Evolutionary conservation across 2,329 filamentous ascomycete genomes (phyloP), one percentile per base, ranked within the genome.

Genomic region (Colletotrichum chlorophyti): DNA sequence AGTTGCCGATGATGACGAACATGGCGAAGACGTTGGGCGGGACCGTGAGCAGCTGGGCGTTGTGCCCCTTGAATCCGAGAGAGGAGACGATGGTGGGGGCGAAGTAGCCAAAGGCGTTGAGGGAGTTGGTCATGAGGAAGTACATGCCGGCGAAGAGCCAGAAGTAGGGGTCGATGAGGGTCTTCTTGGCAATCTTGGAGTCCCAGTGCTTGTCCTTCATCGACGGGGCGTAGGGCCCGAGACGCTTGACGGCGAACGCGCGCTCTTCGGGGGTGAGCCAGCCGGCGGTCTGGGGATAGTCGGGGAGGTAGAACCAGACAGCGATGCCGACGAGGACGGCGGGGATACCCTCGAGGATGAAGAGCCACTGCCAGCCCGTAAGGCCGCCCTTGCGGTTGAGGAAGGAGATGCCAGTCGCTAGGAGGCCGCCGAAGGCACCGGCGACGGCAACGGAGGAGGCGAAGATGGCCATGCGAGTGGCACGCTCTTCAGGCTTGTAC

Each of bases 331-430:
- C 64, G 24, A 72, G 49, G 47, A 74, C 53, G 34, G 70, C 64
- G 17, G 66, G 53, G 17, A 71, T 66, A 14, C 74, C 66, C 57
- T 74, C 77, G 47, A 89, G 75, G 53, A 89, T 81, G 68, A 90
- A 90, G 4, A 89, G 79, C 75, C 87, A 90, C 60, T 84, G 77
- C 87, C 87, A 90, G 31, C 74, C 80, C 21, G 72, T 73, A 37
- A 85, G 72, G 0, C 79, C 79, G 4, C 72, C 76, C 11, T 78
- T 71, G 1, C 78, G 76, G 57, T 76, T 69, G 64, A 82, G 74
- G 47, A 78, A 74, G 2, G 73, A 76, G 42, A 84, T 82, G 2
- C 74, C 81, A 1, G 68, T 74, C 0, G 85, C 84, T 0, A 88
- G 72, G 14, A 88, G 74, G 8, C 85, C 84, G 47, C 83, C 83